Base-by-base conservation (phyloP, 1,284 basidiomycete genomes). In the Entoloma clypeatum region DNA sequence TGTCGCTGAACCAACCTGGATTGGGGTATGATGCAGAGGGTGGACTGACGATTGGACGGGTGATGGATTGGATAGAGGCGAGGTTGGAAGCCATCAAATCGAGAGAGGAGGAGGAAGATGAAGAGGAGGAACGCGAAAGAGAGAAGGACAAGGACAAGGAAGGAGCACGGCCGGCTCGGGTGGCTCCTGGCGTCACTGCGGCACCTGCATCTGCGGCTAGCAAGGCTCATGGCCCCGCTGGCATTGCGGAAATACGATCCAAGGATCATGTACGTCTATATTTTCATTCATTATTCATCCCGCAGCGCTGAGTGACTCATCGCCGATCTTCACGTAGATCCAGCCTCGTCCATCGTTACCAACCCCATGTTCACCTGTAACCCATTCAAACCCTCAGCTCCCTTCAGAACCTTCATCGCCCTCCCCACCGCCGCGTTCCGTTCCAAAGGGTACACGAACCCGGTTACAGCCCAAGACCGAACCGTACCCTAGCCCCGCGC, bases 21-120 rank as follows among this genome's bases (percentile, higher is more conserved):
- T 56, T 58, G 23, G 59, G 58, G 27, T 57, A 60, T 26, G 64
- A 63, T 33, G 54, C 63, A 23, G 67, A 67, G 22, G 68, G 64
- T 38, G 72, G 72, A 41, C 77, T 85, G 74, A 77, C 80, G 0
- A 81, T 88, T 52, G 84, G 81, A 10, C 63, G 79, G 30, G 78
- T 89, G 39, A 77, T 88, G 79, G 84, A 88, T 52, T 88, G 86
- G 79, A 75, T 81, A 46, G 81, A 83, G 52, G 81, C 79, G 2
- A 62, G 81, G 43, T 62, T 86, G 30, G 86, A 88, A 23, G 84
- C 83, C 0, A 75, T 87, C 41, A 75, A 71, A 52, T 68, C 75
- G 2, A 68, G 78, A 38, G 81, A 86, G 43, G 83, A 86, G 41
- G 85, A 87, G 56, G 85, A 86, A 47, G 83, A 85, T 25, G 85